A percentile compares a stretch with the other conserved stretches of the same genome.
Conservation (phyloP, 73 alveolate genomes). For the Breviolum minutum region DNA sequence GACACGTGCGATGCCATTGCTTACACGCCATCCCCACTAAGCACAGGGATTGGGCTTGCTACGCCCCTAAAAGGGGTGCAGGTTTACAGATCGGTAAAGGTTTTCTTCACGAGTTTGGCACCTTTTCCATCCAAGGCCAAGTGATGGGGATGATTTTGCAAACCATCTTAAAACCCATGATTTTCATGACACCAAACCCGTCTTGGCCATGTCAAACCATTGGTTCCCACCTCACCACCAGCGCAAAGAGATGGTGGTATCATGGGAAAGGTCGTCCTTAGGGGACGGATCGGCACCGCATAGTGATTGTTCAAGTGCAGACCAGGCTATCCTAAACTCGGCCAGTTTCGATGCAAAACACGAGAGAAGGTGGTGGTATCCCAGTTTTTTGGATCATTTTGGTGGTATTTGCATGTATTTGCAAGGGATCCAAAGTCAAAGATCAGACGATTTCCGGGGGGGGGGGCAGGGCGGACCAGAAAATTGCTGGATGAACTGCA, state of each 20-base stretch:
- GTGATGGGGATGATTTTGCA: not conserved
- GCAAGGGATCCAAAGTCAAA: no score
- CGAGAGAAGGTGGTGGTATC: not conserved
- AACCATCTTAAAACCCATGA: no score
- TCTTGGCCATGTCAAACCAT: not conserved
- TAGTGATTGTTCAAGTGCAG: constrained; percentile 10
- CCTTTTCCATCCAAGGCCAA: not conserved
- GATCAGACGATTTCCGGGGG: not conserved
- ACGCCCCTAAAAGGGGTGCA: constrained; percentile 23
- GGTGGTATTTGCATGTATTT: no score
- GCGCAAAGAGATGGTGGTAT: not conserved
- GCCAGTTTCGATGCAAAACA: not conserved
- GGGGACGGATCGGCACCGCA: not conserved
- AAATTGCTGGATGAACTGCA: not conserved
- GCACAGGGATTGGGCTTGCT: not conserved
- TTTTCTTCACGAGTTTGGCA: not conserved
- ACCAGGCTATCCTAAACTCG: constrained; percentile 1
- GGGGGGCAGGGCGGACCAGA: constrained; percentile 13
- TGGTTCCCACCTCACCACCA: not conserved
- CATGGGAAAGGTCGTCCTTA: not conserved
- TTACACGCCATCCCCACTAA: constrained; percentile 8
- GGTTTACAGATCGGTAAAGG: not conserved
- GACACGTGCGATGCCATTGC: not conserved
- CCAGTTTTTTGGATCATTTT: no score
- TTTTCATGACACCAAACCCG: not conserved